phyloP scores from a whole-genome alignment of 2,329 filamentous ascomycete genomes.

The Thielaviopsis cerberus region DNA sequence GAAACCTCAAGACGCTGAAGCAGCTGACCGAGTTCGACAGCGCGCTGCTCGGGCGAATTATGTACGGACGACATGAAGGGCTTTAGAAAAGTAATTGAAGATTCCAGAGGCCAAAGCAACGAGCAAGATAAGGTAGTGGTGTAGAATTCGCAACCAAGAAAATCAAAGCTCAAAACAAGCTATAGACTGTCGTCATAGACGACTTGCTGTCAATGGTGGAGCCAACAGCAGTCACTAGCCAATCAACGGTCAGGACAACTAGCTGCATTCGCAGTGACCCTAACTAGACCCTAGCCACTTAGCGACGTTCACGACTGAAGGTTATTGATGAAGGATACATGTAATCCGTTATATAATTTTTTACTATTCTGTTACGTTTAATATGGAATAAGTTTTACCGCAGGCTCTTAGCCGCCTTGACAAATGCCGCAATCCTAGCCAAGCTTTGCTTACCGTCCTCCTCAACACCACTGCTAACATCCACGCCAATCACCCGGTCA shows the following conservation, averaged over 20 bases:
- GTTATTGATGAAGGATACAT: no score
- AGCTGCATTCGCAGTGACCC: background rate
- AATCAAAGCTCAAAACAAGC: background rate
- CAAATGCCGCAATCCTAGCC: constrained; percentile 63
- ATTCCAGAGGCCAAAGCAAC: background rate
- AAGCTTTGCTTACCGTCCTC: constrained; percentile 62
- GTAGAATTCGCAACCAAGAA: background rate
- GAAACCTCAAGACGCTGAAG: constrained; percentile 46
- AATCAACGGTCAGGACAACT: background rate
- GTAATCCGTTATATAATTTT: no score
- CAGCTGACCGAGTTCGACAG: constrained; percentile 40
- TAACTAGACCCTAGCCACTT: background rate
- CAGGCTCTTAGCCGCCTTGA: constrained; percentile 51
- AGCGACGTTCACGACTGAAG: no score
- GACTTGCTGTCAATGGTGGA: background rate
- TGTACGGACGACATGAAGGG: background rate
- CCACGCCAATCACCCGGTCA: constrained; percentile 57
- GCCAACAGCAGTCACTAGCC: background rate
- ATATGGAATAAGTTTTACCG: constrained; percentile 20
- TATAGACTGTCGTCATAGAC: background rate
- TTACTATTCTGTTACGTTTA: background rate
- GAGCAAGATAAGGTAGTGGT: background rate
- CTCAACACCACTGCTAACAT: constrained; percentile 90
- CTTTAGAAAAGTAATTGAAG: background rate
- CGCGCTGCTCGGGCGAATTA: constrained; percentile 16